Percentiles rank a stretch among this genome's conserved stretches.
phyloP scores from a whole-genome alignment of 2,329 filamentous ascomycete genomes.

The Colletotrichum lentis region DNA sequence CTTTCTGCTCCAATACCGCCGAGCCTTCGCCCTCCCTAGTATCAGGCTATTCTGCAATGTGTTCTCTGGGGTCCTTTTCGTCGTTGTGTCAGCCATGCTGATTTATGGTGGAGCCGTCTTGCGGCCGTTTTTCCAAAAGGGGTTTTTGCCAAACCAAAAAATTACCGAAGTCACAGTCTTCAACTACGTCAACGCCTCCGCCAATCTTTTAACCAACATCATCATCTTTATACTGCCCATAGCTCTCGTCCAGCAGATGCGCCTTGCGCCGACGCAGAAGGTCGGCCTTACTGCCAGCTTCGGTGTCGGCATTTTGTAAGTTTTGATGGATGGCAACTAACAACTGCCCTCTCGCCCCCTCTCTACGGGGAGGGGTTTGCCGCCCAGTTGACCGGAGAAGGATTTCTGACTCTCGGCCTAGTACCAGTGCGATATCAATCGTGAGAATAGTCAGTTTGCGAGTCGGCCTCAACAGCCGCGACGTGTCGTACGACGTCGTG shows the following conservation, averaged over 20 bases:
- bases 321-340: background rate
- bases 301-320: constrained; percentile 34
- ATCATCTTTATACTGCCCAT: constrained; percentile 37
- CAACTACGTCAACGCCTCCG: background rate
- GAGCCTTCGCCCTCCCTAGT: constrained; percentile 41
- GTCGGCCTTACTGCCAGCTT: constrained; percentile 24
- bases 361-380: no score
- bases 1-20: constrained; percentile 50
- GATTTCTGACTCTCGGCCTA: background rate
- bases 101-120: background rate
- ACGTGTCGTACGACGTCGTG: background rate
- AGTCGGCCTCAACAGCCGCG: background rate
- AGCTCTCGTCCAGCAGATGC: constrained; percentile 15
- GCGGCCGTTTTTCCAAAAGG: background rate
- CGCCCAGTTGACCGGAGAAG: background rate
- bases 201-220: constrained; percentile 32
- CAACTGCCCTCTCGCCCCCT: no score
- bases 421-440: constrained; percentile 20
- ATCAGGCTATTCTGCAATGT: constrained; percentile 25
- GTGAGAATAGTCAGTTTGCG: background rate
- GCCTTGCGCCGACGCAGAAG: constrained; percentile 29
- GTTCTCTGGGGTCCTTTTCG: background rate
- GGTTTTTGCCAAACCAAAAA: no score
- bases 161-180: no score
- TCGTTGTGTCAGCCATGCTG: background rate